Evolutionary conservation across 768 basidiomycete species (phyloP).

Genomic region (Mycena amicta): DNA sequence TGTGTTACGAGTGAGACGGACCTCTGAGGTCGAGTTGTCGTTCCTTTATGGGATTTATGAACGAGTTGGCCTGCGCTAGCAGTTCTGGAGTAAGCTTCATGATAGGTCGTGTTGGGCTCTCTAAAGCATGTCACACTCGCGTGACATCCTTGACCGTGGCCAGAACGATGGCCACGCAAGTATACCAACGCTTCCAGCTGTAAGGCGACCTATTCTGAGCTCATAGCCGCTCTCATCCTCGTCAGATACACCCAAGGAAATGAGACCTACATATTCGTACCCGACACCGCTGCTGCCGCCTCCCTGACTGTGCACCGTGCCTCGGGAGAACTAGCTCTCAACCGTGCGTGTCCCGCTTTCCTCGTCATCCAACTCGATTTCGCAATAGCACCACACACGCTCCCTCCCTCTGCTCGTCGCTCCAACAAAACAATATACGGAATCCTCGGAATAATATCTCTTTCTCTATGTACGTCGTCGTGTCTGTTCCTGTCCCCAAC

Average conservation of each 20-base stretch:
- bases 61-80: slow-evolving; percentile 76
- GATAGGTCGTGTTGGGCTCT: slow-evolving; percentile 33
- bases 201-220: slow-evolving; percentile 30
- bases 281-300: slow-evolving; percentile 58
- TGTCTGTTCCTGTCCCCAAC: background rate
- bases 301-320: slow-evolving; percentile 72
- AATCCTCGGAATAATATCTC: slow-evolving; percentile 75
- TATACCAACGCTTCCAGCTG: slow-evolving; percentile 77
- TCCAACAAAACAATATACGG: slow-evolving; percentile 72
- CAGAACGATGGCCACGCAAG: no score
- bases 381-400: slow-evolving; percentile 22
- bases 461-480: slow-evolving; percentile 64
- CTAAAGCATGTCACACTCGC: slow-evolving; percentile 31
- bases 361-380: slow-evolving; percentile 1
- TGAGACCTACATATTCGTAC: slow-evolving; percentile 80
- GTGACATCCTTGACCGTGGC: background rate
- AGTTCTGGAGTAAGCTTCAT: slow-evolving; percentile 97
- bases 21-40: slow-evolving; percentile 92
- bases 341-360: slow-evolving; percentile 45
- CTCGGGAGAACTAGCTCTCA: slow-evolving; percentile 76
- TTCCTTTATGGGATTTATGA: slow-evolving; percentile 83
- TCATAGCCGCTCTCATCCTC: slow-evolving; percentile 18
- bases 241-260: slow-evolving; percentile 67
- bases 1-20: slow-evolving; percentile 31
- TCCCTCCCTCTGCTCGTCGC: slow-evolving; percentile 58